phyloP scores from a whole-genome alignment of 495 filamentous ascomycete species.

The Emericellopsis terricola region DNA sequence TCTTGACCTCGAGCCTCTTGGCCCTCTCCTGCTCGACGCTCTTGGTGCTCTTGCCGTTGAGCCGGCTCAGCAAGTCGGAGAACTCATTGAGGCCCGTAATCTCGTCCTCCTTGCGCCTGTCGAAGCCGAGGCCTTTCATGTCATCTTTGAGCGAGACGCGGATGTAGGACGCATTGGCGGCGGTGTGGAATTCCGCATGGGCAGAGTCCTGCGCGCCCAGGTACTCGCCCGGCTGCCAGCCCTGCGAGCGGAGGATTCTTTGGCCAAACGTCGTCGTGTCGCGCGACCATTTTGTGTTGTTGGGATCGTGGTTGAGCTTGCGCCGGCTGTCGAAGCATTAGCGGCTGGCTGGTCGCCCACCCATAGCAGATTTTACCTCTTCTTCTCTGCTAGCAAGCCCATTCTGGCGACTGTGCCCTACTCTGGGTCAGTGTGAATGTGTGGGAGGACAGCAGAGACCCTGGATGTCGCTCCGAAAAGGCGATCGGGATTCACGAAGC shows the following conservation, averaged over 20 bases:
- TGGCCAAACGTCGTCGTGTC: constrained; percentile 73
- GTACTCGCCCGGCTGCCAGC: constrained; percentile 71
- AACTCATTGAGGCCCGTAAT: constrained; percentile 71
- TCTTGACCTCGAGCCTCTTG: constrained; percentile 39
- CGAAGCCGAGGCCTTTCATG: constrained; percentile 73
- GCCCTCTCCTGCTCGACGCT: constrained; percentile 46
- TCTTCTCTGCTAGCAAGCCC: constrained; percentile 1
- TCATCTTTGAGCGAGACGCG: constrained; percentile 72
- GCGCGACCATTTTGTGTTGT: constrained; percentile 80
- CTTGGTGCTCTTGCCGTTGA: constrained; percentile 71
- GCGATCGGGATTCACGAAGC: too few species aligned
- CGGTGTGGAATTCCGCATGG: constrained; percentile 56
- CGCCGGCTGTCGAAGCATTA: constrained; percentile 38
- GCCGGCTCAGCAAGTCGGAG: constrained; percentile 62
- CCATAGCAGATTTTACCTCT: background rate
- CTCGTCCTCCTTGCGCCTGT: constrained; percentile 45
- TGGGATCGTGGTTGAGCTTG: constrained; percentile 77
- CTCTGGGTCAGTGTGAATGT: too few species aligned
- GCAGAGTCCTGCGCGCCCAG: constrained; percentile 57
- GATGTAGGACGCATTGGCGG: constrained; percentile 61
- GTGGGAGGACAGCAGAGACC: too few species aligned
- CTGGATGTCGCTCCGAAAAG: too few species aligned
- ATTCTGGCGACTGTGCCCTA: background rate
- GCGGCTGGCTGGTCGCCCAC: background rate
- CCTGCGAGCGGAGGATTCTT: constrained; percentile 66